Conservation (phyloP, 345 rosid genomes). For the Gossypium bickii region DNA sequence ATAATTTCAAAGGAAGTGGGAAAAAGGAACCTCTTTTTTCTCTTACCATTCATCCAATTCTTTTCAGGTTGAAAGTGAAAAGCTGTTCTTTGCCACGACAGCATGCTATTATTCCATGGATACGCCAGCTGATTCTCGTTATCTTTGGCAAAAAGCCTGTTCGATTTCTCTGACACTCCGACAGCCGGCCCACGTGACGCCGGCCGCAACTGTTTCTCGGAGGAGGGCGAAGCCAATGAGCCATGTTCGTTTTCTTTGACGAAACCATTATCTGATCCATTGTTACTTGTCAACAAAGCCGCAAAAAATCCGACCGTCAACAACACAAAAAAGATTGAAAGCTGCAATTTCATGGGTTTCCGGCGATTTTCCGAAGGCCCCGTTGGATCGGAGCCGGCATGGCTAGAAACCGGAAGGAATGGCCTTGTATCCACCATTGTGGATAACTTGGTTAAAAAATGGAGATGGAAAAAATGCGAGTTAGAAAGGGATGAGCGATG, state of each 20-base stretch:
- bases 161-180: slow-evolving; percentile 82
- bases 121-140: slow-evolving; percentile 23
- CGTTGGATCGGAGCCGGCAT: slow-evolving; percentile 2
- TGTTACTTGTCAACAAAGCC: slow-evolving; percentile 14
- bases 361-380: slow-evolving; percentile 20
- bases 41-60: slow-evolving; percentile 95
- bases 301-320: slow-evolving; percentile 33
- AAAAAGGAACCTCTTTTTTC: not conserved
- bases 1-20: not conserved
- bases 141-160: slow-evolving; percentile 15
- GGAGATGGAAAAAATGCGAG: too few relatives aligned
- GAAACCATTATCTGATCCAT: not conserved
- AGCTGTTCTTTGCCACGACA: slow-evolving; percentile 91
- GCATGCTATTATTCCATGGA: slow-evolving; percentile 76
- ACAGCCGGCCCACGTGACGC: slow-evolving; percentile 40
- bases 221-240: not conserved
- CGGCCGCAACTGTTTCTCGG: slow-evolving; percentile 5
- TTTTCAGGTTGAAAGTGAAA: slow-evolving; percentile 92
- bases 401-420: slow-evolving; percentile 16
- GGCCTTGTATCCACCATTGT: slow-evolving; percentile 23
- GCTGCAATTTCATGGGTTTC: slow-evolving; percentile 20
- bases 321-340: slow-evolving; percentile 27
- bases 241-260: not conserved
- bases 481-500: not conserved
- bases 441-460: not conserved